Evolutionary conservation across 352 stramenopile genomes (phyloP), one percentile per base, ranked within the genome.

Genomic region (Phytophthora agathidicida): DNA sequence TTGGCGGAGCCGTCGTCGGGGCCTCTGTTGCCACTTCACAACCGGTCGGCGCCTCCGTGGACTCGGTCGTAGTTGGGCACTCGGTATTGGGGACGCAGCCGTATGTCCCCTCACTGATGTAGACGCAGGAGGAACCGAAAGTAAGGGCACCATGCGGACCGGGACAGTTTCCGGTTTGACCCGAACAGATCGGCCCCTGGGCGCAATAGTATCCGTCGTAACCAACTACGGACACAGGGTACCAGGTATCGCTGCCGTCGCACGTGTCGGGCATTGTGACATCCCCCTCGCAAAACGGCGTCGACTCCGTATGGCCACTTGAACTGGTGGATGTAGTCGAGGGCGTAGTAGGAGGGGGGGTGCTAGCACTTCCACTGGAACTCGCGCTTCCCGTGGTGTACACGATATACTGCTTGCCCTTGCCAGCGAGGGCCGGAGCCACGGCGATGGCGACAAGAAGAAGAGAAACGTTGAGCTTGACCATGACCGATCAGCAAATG

Each of bases 391-490:
- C 20, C 39, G 57, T 27, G 13, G 48, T 49, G 48, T 60, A 60
- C 31, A 20, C 42, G 49, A 53, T 14, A 3, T 20, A 19, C 13
- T 32, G 28, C 8, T 7, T 41, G 32, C 30, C 30, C 27, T 52
- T 46, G 17, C 45, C 54, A 27, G 46, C 61, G 3, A 60, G 57
- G 31, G 41, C 57, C 4, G 45, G 50, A 0, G 49, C 39, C 35
- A 60, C 51, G 7, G 51, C 48, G 3, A 72, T 47, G 3, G 64
- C 60, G 13, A 58, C 42, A 19, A 77, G 35, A 9, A 68, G 50
- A 39, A 65, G 49, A 23, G 54, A 56, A 42, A 68, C 49, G 53
- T 58, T 72, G 42, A 77, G 56, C 50, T 74, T 77, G 64, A 77
- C 64, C 68, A 77, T 77, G 1, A 20, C 38, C 60, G 42, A n/a